phyloP scores from a whole-genome alignment of 805 yeast genomes.

The Schwanniomyces sp. region DNA sequence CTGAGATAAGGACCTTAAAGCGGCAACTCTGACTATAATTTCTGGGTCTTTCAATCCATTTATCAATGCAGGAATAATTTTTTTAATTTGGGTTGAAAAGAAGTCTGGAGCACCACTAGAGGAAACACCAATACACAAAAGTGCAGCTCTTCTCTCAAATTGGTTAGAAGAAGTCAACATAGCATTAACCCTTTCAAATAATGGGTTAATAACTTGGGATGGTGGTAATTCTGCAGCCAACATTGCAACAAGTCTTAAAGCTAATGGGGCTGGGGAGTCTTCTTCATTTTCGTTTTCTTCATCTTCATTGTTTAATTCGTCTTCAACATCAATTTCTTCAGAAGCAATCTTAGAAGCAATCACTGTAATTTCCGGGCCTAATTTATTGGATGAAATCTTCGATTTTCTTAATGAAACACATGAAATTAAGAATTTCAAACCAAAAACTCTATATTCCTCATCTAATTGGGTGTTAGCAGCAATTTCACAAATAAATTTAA shows the following conservation, averaged over 20 bases:
- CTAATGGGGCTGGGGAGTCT: conserved; percentile 72
- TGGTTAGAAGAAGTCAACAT: conserved; percentile 59
- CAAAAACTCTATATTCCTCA: conserved; percentile 79
- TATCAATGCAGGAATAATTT: conserved; percentile 69
- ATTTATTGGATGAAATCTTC: conserved; percentile 73
- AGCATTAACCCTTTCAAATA: conserved; percentile 61
- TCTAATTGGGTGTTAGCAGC: conserved; percentile 65
- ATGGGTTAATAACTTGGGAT: conserved; percentile 81
- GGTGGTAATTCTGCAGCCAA: conserved; percentile 89
- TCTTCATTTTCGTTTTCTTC: conserved; percentile 95
- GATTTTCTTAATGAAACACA: conserved; percentile 78
- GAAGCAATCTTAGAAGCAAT: conserved; percentile 76
- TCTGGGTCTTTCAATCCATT: conserved; percentile 77
- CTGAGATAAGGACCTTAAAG: conserved; percentile 75
- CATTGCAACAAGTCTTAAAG: conserved; percentile 74
- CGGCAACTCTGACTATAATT: conserved; percentile 78
- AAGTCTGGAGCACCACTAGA: conserved; percentile 95
- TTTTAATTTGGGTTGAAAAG: conserved; percentile 70
- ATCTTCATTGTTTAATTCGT: conserved; percentile 73
- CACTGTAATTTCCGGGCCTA: conserved; percentile 78
- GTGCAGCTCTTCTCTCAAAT: conserved; percentile 84
- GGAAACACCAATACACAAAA: conserved; percentile 77
- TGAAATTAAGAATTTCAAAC: conserved; percentile 80
- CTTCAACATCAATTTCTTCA: conserved; percentile 74
- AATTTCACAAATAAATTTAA: conserved; percentile 74